Base-by-base conservation (phyloP, 2,329 filamentous ascomycete genomes). In the Dactylellina parvicollis region DNA sequence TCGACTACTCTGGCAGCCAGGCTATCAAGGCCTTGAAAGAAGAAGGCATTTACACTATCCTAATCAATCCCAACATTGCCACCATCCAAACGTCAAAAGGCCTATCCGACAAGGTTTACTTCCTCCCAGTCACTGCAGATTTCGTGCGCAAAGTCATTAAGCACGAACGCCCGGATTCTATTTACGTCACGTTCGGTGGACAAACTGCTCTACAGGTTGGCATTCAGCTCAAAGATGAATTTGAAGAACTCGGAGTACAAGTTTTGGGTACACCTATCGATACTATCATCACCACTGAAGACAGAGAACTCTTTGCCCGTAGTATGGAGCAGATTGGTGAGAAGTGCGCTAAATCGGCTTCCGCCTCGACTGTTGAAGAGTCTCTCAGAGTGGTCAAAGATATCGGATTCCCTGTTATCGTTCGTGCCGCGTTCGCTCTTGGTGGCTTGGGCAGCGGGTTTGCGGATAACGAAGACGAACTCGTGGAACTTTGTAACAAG, bases 21-120 rank as follows among this genome's bases (percentile, higher is more conserved):
- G 95, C 94, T 47, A 98, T 99, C 85, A 99, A 99, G 84, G 95
- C 95, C 36, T 81, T 99, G 78, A 98, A 98, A 83, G 91, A 98
- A 81, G 95, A 98, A 82, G 94, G 93, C 74, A 97, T 98, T 78
- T 98, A 97, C 84, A 97, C 95, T 2, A 90, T 99, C 75, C 85
- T 99, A 75, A 98, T 99, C 86, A 99, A 99, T 83, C 95, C 95
- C 67, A 99, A 99, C 81, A 98, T 99, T 80, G 95, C 95, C 76
- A 99, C 95, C 0, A 98, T 98, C 75, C 95, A 99, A 81, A 99
- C 95, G 3, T 98, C 95, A 59, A 97, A 97, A 83, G 95, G 95
- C 76, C 85, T 99, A 59, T 95, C 95, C 12, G 95, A 99, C 82
- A 98, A 98, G 85, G 95, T 99, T 56, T 99, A 98, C 83, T 99